phyloP scores from a whole-genome alignment of 2,329 filamentous ascomycete species.

The Neonectria neomacrospora region DNA sequence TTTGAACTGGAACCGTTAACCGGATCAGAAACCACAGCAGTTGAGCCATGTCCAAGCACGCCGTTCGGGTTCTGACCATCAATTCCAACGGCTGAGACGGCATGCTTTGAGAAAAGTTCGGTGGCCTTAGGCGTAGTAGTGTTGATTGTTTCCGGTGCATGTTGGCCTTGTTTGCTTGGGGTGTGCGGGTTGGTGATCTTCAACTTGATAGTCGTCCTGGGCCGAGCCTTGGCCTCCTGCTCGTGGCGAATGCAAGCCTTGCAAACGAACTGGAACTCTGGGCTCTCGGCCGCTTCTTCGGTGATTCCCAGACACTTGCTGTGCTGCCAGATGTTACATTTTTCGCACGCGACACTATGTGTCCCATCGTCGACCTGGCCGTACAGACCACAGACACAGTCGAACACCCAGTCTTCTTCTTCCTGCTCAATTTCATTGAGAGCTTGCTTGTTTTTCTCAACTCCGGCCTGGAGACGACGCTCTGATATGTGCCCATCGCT shows the following conservation, averaged over 20 bases:
- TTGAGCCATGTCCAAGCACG: slow-evolving; percentile 26
- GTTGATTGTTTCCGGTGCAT: slow-evolving; percentile 23
- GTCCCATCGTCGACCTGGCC: slow-evolving; percentile 95
- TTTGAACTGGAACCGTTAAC: slow-evolving; percentile 28
- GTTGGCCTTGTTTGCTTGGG: slow-evolving; percentile 20
- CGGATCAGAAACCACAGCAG: slow-evolving; percentile 22
- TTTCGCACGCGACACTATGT: slow-evolving; percentile 93
- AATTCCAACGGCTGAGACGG: slow-evolving; percentile 11
- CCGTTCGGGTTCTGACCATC: slow-evolving; percentile 20
- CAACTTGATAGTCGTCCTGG: slow-evolving; percentile 62
- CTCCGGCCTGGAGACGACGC: slow-evolving; percentile 82
- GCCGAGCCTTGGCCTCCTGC: slow-evolving; percentile 71
- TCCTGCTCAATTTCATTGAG: slow-evolving; percentile 77
- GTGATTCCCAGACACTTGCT: slow-evolving; percentile 89
- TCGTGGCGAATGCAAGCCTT: slow-evolving; percentile 77
- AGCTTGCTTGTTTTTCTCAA: slow-evolving; percentile 81
- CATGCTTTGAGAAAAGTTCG: not conserved
- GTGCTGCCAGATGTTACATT: slow-evolving; percentile 96
- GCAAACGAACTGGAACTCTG: slow-evolving; percentile 91
- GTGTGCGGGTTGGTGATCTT: slow-evolving; percentile 53
- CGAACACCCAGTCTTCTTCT: slow-evolving; percentile 92
- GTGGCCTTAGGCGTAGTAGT: slow-evolving; percentile 3
- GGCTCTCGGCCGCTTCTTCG: slow-evolving; percentile 80
- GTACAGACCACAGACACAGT: slow-evolving; percentile 90
- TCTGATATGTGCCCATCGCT: slow-evolving; percentile 76